A percentile compares a stretch with the other conserved stretches of the same genome.
phyloP scores from a whole-genome alignment of 106 monocot genomes.

The Chionographis japonica region DNA sequence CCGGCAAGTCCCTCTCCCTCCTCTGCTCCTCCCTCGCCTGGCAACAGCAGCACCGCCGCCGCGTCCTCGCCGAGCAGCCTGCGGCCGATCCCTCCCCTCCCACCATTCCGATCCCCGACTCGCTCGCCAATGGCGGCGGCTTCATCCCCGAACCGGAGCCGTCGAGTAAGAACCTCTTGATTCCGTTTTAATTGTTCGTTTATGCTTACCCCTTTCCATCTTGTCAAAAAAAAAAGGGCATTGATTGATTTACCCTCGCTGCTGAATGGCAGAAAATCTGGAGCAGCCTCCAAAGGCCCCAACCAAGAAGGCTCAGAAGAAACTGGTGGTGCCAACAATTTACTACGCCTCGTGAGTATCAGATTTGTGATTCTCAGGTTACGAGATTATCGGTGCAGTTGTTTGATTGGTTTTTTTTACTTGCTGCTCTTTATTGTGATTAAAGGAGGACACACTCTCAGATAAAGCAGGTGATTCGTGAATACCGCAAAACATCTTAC shows the following conservation, averaged over 20 bases:
- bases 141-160: slow-evolving; percentile 63
- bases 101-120: slow-evolving; percentile 19
- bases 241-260: background rate
- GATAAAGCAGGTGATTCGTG: slow-evolving; percentile 88
- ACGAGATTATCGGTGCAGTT: background rate
- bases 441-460: slow-evolving; percentile 95
- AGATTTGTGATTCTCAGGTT: background rate
- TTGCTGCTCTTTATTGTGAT: background rate
- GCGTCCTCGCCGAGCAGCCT: background rate
- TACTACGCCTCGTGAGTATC: slow-evolving; percentile 87
- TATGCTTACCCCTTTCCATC: background rate
- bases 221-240: background rate
- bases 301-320: slow-evolving; percentile 38
- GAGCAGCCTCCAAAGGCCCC: slow-evolving; percentile 13
- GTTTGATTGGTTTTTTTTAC: background rate
- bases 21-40: slow-evolving; percentile 95
- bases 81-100: background rate
- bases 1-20: slow-evolving; percentile 95
- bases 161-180: slow-evolving; percentile 11
- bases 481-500: slow-evolving; percentile 82
- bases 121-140: slow-evolving; percentile 75
- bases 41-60: slow-evolving; percentile 48
- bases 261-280: slow-evolving; percentile 12
- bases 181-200: background rate
- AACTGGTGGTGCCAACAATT: slow-evolving; percentile 46